Evolutionary conservation across 2,329 filamentous ascomycete genomes (phyloP), one percentile per base, ranked within the genome.

Genomic region (Penicillium sp.): DNA sequence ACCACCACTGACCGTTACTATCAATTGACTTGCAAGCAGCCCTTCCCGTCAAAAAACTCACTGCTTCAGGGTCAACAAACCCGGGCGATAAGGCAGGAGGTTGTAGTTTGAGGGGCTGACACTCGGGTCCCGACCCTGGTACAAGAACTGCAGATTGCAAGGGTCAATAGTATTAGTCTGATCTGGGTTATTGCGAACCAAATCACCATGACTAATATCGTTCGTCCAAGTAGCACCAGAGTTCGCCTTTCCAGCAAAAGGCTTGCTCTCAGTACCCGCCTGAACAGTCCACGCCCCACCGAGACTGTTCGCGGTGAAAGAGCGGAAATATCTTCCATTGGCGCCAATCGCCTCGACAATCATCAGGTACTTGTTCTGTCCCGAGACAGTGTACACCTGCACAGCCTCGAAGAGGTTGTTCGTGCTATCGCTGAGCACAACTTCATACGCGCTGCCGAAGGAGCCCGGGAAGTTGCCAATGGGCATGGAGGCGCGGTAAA

Each of bases 241-340:
- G 76, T 89, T 89, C 30, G 81, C 84, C 77, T 87, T 87, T 67
- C 87, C 85, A n/a, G 87, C 87, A 61, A 90, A 90, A 0, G 87
- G 86, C n/a, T 73, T 76, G 66, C 69, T 73, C 77, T 89, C 87
- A 14, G 69, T 80, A 0, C 78, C 77, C 1, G 86, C 84, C 68
- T 88, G 83, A 10, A 81, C 65, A 0, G 84, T 87, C 87, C 87
- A 90, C 4, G 72, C 55, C 8, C 87, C 87, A 40, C 72, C 70
- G 8, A 89, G 79, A 67, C 78, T 83, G 46, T 76, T 81, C 14
- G 87, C 84, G 0, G 85, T 89, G 78, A 86, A 89, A 0, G 86
- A 88, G 59, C 87, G 85, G 82, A 89, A 89, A 75, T 84, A 90
- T 2, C 87, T 82, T 0, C 87, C 87, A 35, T 80, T 75, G 0